Evolutionary conservation across 2,329 filamentous ascomycete genomes (phyloP), one percentile per base, ranked within the genome.

Genomic region (Ambrosiella cleistominuta): DNA sequence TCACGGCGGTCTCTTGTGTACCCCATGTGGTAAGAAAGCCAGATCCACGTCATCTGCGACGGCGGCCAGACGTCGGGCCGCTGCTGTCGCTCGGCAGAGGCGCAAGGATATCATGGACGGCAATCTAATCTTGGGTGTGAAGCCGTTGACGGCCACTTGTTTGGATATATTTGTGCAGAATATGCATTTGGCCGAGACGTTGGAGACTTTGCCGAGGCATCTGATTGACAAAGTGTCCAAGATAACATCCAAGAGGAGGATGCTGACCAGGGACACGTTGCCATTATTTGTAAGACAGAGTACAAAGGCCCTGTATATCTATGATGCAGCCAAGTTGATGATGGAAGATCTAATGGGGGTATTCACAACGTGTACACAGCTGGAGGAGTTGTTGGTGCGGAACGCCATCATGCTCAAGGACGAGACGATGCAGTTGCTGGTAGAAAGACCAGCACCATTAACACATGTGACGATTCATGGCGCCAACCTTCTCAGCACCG

Each of bases 351-450:
- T 85, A 63, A 78, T 86, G 53, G 79, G 83, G 62, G 87, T 95
- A 47, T 89, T 96, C 62, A 84, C 88, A 56, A 76, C 81, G 2
- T 82, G 86, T 59, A 81, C 86, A 0, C 75, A 75, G 5, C 72
- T 95, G 57, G 80, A 80, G 64, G 77, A 77, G 49, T 75, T 96
- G 59, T 85, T 88, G 63, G 72, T 95, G 9, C 82, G 85, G 54
- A 91, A 90, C 65, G 88, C 84, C n/a, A 86, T 93, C 54, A 90
- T 95, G 66, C 85, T 96, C 74, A 95, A 95, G 69, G 86, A 96
- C 65, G 75, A 76, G 44, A 85, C 89, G 47, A 77, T 96, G 69
- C 80, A 88, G 56, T 95, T 91, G 67, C 78, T 96, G 65, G 74
- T 87, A 17, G 81, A 82, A 58, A 85, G 87, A 53, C 77, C 85